Evolutionary conservation across 345 rosid species (phyloP).

Genomic region (Eucalyptus curtisii): DNA sequence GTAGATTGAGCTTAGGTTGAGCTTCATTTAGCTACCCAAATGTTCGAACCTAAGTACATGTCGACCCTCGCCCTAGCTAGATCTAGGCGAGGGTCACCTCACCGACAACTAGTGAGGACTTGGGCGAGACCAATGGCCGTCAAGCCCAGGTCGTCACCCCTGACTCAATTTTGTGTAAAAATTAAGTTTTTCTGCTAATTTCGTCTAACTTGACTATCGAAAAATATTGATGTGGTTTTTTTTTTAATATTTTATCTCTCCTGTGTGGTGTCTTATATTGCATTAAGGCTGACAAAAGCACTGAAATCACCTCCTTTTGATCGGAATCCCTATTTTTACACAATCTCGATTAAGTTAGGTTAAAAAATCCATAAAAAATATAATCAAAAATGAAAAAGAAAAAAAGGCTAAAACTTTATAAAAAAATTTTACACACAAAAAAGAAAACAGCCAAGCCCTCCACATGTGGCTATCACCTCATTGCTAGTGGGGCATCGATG

Average conservation of each 20-base stretch:
- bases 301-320: background rate
- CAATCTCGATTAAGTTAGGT: background rate
- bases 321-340: background rate
- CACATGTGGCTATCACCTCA: accelerated
- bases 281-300: background rate
- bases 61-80: too few relatives aligned
- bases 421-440: too few relatives aligned
- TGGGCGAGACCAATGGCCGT: background rate
- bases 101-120: too few relatives aligned
- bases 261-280: background rate
- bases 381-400: too few relatives aligned
- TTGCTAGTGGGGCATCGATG: background rate
- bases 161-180: background rate
- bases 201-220: accelerated
- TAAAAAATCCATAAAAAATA: too few relatives aligned
- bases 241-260: background rate
- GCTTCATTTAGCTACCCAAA: too few relatives aligned
- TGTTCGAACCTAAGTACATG: too few relatives aligned
- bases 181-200: too few relatives aligned
- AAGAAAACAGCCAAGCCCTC: background rate
- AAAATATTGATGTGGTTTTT: too few relatives aligned
- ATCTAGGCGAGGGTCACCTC: accelerated
- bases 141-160: accelerated
- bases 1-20: too few relatives aligned
- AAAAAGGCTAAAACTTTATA: too few relatives aligned